phyloP scores from a whole-genome alignment of 2,329 filamentous ascomycete species.

The Zalaria obscura region DNA sequence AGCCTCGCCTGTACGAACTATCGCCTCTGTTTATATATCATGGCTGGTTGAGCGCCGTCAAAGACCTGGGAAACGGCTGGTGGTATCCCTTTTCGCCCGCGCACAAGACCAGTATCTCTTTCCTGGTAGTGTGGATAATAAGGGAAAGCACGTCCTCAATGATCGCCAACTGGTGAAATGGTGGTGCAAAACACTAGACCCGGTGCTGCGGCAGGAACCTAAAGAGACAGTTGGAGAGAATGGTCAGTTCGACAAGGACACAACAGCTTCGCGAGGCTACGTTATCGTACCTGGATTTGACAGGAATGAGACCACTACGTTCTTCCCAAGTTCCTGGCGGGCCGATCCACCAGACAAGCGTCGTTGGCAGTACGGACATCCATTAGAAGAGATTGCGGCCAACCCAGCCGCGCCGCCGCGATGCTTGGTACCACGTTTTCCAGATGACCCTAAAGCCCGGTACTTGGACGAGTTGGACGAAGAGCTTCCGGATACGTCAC shows the following conservation, averaged over 20 bases:
- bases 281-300: constrained; percentile 81
- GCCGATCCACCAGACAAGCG: constrained; percentile 23
- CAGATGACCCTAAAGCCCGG: constrained; percentile 87
- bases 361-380: constrained; percentile 46
- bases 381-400: constrained; percentile 55
- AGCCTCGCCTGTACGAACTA: constrained; percentile 60
- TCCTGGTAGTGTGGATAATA: constrained; percentile 75
- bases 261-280: constrained; percentile 49
- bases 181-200: constrained; percentile 86
- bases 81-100: constrained; percentile 83
- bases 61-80: constrained; percentile 50
- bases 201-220: constrained; percentile 38
- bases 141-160: constrained; percentile 77
- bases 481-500: constrained; percentile 43
- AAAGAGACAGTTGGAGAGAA: background rate
- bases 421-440: constrained; percentile 78
- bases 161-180: constrained; percentile 83
- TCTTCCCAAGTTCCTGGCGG: constrained; percentile 47
- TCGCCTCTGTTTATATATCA: constrained; percentile 61
- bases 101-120: constrained; percentile 92
- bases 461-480: constrained; percentile 84
- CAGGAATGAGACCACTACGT: constrained; percentile 61
- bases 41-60: constrained; percentile 57
- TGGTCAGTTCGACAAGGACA: constrained; percentile 10
- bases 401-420: constrained; percentile 56